Percentiles rank a stretch among this genome's conserved stretches.
These are phyloP conservation scores for Mortierella sp. DNA, from an alignment of 371 early-diverging fungal species.

Conservation along the genomic window DNA sequence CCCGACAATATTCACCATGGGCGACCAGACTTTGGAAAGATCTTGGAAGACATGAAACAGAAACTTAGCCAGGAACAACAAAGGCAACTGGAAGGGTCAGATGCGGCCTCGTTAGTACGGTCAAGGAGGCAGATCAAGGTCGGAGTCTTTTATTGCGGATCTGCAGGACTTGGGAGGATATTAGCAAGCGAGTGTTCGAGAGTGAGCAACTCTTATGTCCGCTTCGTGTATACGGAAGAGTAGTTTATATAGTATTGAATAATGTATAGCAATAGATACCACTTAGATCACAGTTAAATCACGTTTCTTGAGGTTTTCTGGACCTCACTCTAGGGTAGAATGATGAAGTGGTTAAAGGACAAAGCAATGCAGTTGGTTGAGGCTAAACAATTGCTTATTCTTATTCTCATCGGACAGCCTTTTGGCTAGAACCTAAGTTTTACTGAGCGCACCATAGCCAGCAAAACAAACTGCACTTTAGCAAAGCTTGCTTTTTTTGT, in stretches of 20 bases:
- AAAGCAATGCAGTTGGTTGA: no score
- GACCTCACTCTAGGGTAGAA: no score
- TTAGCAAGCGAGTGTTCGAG: slow-evolving; percentile 49
- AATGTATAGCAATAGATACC: background rate
- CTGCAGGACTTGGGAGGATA: slow-evolving; percentile 54
- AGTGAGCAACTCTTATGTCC: slow-evolving; percentile 12
- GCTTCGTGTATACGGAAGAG: slow-evolving; percentile 30
- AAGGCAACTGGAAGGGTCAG: slow-evolving; percentile 3
- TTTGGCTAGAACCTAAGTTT: no score
- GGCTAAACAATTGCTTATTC: no score
- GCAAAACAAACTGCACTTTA: no score
- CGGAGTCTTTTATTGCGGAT: slow-evolving; percentile 80
- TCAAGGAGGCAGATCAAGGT: slow-evolving; percentile 27
- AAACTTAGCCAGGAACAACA: slow-evolving; percentile 23
- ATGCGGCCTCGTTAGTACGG: background rate
- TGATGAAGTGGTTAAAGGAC: no score
- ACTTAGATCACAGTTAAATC: background rate
- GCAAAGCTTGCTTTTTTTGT: no score
- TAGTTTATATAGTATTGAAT: slow-evolving; percentile 6
- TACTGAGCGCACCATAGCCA: no score
- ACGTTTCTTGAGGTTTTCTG: no score
- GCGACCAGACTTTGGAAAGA: slow-evolving; percentile 60
- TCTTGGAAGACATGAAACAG: slow-evolving; percentile 57
- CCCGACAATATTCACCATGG: slow-evolving; percentile 64
- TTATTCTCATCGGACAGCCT: no score